These are phyloP conservation scores for Calocybe cyanea DNA, from an alignment of 768 basidiomycete species.

Conservation along the genomic window DNA sequence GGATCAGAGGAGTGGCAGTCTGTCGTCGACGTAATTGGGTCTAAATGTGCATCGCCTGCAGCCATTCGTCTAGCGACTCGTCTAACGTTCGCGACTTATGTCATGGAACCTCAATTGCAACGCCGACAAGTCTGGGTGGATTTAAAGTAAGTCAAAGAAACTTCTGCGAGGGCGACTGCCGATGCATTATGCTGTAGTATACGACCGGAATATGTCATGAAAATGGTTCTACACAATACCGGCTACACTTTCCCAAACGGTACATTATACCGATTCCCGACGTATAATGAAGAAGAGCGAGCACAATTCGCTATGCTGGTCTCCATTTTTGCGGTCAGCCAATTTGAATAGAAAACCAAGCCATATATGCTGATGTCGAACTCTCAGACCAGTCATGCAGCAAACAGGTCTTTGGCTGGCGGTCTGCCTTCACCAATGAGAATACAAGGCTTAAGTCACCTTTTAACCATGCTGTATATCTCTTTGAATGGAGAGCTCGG, in stretches of 20 bases:
- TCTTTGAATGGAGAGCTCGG: conserved; percentile 4
- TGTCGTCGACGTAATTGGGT: conserved; percentile 41
- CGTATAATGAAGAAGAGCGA: conserved; percentile 24
- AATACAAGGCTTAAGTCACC: conserved; percentile 41
- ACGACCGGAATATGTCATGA: conserved; percentile 16
- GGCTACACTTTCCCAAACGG: conserved; percentile 13
- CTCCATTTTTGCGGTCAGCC: conserved; percentile 36
- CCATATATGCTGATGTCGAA: background rate
- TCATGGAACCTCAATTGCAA: conserved; percentile 44
- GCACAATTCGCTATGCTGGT: conserved; percentile 37
- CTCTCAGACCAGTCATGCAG: conserved; percentile 20
- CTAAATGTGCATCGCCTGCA: conserved; percentile 52
- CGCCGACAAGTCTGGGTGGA: conserved; percentile 20
- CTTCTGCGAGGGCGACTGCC: too few relatives aligned
- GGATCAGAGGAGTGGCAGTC: conserved; percentile 51
- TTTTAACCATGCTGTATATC: conserved; percentile 41
- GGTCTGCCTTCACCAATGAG: conserved; percentile 26
- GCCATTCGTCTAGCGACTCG: conserved; percentile 55
- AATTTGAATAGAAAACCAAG: background rate
- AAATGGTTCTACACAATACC: conserved; percentile 17
- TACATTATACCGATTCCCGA: background rate
- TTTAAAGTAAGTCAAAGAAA: conserved; percentile 12
- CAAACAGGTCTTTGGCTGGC: conserved; percentile 1
- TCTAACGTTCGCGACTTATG: conserved; percentile 50
- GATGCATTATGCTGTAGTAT: conserved; percentile 3